phyloP scores from a whole-genome alignment of 495 filamentous ascomycete genomes.

The Penicillium coprophilum region DNA sequence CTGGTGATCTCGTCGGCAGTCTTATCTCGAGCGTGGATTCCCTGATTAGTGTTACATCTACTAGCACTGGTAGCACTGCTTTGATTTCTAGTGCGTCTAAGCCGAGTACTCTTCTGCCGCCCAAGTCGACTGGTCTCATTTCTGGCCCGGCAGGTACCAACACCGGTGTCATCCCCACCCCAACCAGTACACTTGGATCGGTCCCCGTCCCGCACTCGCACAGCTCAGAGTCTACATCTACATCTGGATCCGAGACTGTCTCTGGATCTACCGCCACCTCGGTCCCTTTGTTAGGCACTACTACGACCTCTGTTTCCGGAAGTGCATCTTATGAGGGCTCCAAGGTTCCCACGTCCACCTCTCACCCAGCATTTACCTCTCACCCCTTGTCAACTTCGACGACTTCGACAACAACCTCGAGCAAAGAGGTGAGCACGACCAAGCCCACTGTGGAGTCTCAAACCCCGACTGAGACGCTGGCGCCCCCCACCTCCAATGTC shows the following conservation, averaged over 20 bases:
- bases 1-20: constrained; percentile 12
- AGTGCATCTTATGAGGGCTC: constrained; percentile 13
- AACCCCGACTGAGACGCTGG: constrained; percentile 19
- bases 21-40: constrained; percentile 14
- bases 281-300: constrained; percentile 16
- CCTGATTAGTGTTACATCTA: constrained; percentile 9
- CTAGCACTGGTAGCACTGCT: constrained; percentile 18
- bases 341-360: constrained; percentile 20
- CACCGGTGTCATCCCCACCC: constrained; percentile 27
- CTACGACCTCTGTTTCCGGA: constrained; percentile 13
- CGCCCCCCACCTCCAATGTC: constrained; percentile 19
- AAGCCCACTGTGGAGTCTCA: constrained; percentile 28
- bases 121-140: constrained; percentile 20
- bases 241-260: not conserved
- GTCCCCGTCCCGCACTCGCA: constrained; percentile 23
- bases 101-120: constrained; percentile 12
- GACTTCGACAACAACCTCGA: not conserved
- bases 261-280: constrained; percentile 21
- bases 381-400: constrained; percentile 13
- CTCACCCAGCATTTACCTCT: constrained; percentile 21
- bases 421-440: constrained; percentile 11
- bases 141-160: constrained; percentile 27
- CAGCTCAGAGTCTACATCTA: constrained; percentile 14
- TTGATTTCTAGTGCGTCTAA: constrained; percentile 18
- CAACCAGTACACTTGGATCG: constrained; percentile 27